Base-by-base conservation (phyloP, 108 stramenopile species). In the Schizochytrium sp. region DNA sequence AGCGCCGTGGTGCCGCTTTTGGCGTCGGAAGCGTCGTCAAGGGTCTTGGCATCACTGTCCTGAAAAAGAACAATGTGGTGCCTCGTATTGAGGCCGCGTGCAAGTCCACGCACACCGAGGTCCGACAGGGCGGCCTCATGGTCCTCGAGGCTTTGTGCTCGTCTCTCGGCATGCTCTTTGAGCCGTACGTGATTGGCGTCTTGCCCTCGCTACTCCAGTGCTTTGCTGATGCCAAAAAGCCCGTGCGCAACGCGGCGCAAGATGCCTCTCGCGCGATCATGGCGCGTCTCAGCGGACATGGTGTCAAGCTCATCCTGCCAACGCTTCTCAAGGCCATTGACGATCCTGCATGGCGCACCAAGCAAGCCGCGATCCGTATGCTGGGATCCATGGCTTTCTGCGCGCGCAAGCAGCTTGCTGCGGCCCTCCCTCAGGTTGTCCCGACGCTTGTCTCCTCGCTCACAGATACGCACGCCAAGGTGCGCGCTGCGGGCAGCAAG, bases 181-280 rank as follows among this genome's bases (percentile, higher is more conserved):
- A 99, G 90, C 99, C 99, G 0, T 99, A 99, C 89, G 97, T 99
- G 48, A 98, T 99, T 55, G 97, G 96, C 12, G 92, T 99, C 8
- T 94, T 99, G 3, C 97, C 98, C 45, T 92, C 96, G n/a, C 94
- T 99, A 58, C 93, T 99, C 55, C 95, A 95, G 89, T 95, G 94
- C 60, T 99, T 98, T 93, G 94, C 95, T 58, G 98, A 99, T 72
- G 92, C 94, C 63, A 96, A 93, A 72, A 97, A 98, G 87, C 91
- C 96, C 72, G 98, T 99, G 5, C 94, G 99, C 12, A 93, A 93
- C 83, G 98, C 98, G 5, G 98, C 98, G 18, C 91, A 95, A 41
- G 90, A 92, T 43, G 95, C 97, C 8, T 96, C 95, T 16, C 95
- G 94, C 29, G 90, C 95, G 18, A 98, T 99, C 88, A 98, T 99